These are phyloP conservation scores for Camelina sativa DNA, from an alignment of 345 rosid genomes.

Conservation along the genomic window DNA sequence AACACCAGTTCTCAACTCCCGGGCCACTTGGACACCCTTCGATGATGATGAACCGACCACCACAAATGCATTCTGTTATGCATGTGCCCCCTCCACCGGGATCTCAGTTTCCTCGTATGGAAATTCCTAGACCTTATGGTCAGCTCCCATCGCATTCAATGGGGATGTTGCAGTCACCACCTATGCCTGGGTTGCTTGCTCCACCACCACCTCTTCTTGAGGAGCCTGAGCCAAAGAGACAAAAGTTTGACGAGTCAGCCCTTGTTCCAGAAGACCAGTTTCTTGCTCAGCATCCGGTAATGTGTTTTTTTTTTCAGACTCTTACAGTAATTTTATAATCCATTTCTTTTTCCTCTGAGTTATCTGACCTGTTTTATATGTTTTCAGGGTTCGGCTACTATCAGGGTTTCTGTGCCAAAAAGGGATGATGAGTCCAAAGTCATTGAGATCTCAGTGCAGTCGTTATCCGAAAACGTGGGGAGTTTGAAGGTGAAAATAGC, in stretches of 20 bases:
- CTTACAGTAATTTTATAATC: neutral
- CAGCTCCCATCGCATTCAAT: neutral
- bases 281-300: slow-evolving; percentile 4
- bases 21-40: neutral
- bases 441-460: slow-evolving; percentile 72
- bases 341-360: neutral
- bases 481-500: slow-evolving; percentile 95
- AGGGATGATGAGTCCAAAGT: slow-evolving; percentile 63
- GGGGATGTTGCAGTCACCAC: neutral
- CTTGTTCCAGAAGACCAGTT: neutral
- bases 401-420: slow-evolving; percentile 42
- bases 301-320: neutral
- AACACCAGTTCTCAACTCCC: neutral
- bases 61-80: neutral
- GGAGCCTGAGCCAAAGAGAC: slow-evolving; percentile 40
- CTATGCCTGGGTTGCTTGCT: neutral
- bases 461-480: slow-evolving; percentile 73
- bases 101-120: neutral
- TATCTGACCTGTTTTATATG: neutral
- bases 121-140: neutral
- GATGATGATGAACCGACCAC: neutral
- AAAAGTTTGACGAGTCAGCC: neutral
- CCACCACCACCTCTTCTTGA: slow-evolving; percentile 84
- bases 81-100: neutral
- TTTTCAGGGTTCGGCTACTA: neutral